Percentiles rank a stretch among this genome's conserved stretches.
phyloP scores from a whole-genome alignment of 1,139 yeast species.

The Hemisphaericaspora lyxosophila region DNA sequence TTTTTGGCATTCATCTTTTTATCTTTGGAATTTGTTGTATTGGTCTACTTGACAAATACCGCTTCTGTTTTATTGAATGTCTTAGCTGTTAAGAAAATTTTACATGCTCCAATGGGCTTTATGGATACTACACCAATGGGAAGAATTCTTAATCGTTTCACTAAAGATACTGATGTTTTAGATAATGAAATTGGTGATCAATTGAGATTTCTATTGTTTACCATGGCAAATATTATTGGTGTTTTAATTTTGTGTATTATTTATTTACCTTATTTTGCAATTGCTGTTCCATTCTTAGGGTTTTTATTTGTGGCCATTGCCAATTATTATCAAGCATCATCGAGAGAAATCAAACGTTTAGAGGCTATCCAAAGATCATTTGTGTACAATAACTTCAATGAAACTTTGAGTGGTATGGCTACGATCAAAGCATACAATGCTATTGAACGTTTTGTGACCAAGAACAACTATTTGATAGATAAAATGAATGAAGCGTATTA shows the following conservation, averaged over 20 bases:
- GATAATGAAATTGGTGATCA: slow-evolving; percentile 76
- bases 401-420: slow-evolving; percentile 67
- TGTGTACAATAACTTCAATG: slow-evolving; percentile 76
- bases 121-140: slow-evolving; percentile 69
- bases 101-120: slow-evolving; percentile 61
- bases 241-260: slow-evolving; percentile 66
- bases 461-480: slow-evolving; percentile 53
- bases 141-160: slow-evolving; percentile 58
- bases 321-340: slow-evolving; percentile 64
- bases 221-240: slow-evolving; percentile 58
- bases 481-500: slow-evolving; percentile 75
- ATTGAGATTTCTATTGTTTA: slow-evolving; percentile 45
- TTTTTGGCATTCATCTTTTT: slow-evolving; percentile 37
- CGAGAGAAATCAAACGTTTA: slow-evolving; percentile 76
- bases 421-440: slow-evolving; percentile 67
- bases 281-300: slow-evolving; percentile 44
- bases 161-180: slow-evolving; percentile 82
- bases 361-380: slow-evolving; percentile 76
- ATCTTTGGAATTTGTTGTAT: slow-evolving; percentile 41
- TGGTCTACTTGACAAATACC: slow-evolving; percentile 52
- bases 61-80: slow-evolving; percentile 46
- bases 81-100: slow-evolving; percentile 57
- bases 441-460: slow-evolving; percentile 49
- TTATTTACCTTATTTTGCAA: slow-evolving; percentile 70
- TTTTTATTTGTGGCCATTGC: slow-evolving; percentile 37